Evolutionary conservation across 208 protist genomes (phyloP).

Genomic region (Wallacemonas rigidus): DNA sequence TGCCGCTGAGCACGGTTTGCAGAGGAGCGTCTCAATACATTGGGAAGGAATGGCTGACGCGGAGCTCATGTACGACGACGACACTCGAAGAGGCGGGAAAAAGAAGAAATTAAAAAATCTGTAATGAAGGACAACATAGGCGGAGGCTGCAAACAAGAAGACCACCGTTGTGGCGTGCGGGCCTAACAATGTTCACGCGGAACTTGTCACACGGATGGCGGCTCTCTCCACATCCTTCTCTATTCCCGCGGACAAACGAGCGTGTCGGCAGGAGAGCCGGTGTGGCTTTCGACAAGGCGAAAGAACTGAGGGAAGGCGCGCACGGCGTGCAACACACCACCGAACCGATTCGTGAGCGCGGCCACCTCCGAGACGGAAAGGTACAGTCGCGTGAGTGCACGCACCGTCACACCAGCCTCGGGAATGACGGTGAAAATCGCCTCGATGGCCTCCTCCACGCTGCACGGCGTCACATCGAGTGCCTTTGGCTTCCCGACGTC

Average conservation of each 20-base stretch:
- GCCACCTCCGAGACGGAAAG: slow-evolving; percentile 33
- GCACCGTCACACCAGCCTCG: slow-evolving; percentile 57
- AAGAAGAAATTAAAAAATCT: slow-evolving; percentile 9
- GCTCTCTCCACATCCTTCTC: background rate
- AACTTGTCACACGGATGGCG: no score
- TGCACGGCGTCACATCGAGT: slow-evolving; percentile 29
- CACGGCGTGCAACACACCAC: slow-evolving; percentile 42
- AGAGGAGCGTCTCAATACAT: no score
- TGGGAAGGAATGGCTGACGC: no score
- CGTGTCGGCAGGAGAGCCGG: background rate
- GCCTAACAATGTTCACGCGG: no score
- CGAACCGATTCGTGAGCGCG: slow-evolving; percentile 61
- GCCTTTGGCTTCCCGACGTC: slow-evolving; percentile 20
- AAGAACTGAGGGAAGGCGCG: slow-evolving; percentile 80
- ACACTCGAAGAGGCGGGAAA: no score
- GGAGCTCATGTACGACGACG: no score
- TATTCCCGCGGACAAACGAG: slow-evolving; percentile 11
- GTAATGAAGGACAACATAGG: slow-evolving; percentile 12
- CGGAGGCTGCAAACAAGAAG: slow-evolving; percentile 11
- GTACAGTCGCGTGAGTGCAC: slow-evolving; percentile 47
- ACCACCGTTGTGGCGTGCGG: no score
- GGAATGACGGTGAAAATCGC: slow-evolving; percentile 62
- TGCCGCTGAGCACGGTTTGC: no score
- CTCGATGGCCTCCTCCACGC: slow-evolving; percentile 73
- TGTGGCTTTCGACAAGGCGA: slow-evolving; percentile 19